Conservation (phyloP, 331 rosid genomes). For the Quercus tomentella region DNA sequence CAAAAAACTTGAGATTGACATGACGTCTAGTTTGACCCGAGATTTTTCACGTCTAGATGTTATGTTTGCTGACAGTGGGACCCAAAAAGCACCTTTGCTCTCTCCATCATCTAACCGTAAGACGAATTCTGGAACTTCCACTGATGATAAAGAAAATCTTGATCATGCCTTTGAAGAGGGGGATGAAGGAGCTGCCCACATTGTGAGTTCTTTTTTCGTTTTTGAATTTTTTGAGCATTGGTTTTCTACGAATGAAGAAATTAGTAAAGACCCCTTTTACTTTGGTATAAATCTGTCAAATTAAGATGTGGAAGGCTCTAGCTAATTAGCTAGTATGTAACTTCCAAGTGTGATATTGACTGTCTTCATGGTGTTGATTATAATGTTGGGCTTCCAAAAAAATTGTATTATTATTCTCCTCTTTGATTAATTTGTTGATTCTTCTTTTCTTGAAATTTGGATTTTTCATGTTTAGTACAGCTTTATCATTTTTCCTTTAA, state of each 20-base stretch:
- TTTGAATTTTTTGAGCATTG: not conserved
- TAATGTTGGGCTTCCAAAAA: not conserved
- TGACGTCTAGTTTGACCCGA: constrained; percentile 52
- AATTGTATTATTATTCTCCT: not conserved
- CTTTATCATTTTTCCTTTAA: not conserved
- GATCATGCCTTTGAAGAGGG: constrained; percentile 19
- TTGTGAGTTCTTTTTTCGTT: constrained; percentile 33
- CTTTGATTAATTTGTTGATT: not conserved
- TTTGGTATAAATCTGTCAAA: not conserved
- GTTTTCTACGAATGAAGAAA: not conserved
- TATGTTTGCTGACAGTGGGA: constrained; percentile 57
- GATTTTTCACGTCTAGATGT: constrained; percentile 77
- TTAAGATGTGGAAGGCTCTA: not conserved
- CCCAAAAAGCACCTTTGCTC: constrained; percentile 26
- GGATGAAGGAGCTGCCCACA: constrained; percentile 30
- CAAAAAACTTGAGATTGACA: constrained; percentile 67
- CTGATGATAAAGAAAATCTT: constrained; percentile 55
- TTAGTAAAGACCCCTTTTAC: not conserved
- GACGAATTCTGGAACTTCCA: constrained; percentile 21
- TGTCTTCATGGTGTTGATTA: not conserved
- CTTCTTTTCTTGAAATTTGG: not conserved
- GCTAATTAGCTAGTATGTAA: not conserved
- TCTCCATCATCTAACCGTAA: constrained; percentile 44
- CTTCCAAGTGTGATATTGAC: not conserved
- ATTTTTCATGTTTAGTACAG: not conserved